Evolutionary conservation across 129 eudicot species (phyloP).

Genomic region (Pulicaria dysenterica): DNA sequence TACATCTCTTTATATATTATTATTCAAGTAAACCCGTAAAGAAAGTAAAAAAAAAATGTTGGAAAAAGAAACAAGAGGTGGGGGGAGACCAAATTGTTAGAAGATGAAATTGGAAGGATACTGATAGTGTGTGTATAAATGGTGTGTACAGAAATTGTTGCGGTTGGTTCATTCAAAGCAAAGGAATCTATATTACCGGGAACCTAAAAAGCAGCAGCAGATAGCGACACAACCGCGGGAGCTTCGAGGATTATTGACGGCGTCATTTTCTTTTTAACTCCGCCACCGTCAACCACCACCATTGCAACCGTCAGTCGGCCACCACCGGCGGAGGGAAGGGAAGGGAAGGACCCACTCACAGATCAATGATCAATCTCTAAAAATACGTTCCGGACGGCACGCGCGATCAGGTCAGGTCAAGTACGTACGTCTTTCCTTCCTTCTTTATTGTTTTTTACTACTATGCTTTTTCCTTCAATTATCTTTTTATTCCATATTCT

Average conservation of each 20-base stretch:
- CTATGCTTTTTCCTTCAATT: background rate
- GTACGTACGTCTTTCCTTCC: background rate
- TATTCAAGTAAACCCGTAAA: too few species aligned
- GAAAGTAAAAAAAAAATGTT: too few species aligned
- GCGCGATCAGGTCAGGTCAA: conserved; percentile 28
- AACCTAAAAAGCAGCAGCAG: conserved; percentile 21
- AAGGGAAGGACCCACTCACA: background rate
- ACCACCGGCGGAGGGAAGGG: conserved; percentile 36
- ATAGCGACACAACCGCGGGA: conserved; percentile 26
- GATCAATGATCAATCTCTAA: conserved; percentile 22
- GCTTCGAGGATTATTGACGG: background rate
- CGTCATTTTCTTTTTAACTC: conserved; percentile 2
- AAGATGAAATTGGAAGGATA: background rate
- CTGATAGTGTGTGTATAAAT: conserved; percentile 9
- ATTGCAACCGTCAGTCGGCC: conserved; percentile 17
- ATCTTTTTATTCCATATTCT: background rate
- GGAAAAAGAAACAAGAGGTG: too few species aligned
- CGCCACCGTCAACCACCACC: conserved; percentile 22
- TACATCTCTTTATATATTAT: too few species aligned
- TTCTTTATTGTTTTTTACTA: background rate
- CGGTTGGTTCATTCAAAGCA: conserved; percentile 35
- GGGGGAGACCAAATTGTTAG: background rate
- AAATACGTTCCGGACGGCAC: conserved; percentile 37
- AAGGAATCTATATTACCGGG: conserved; percentile 38
- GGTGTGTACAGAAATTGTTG: conserved; percentile 13